Evolutionary conservation across 106 monocot species (phyloP).

Genomic region (Dendrobium huoshanense): DNA sequence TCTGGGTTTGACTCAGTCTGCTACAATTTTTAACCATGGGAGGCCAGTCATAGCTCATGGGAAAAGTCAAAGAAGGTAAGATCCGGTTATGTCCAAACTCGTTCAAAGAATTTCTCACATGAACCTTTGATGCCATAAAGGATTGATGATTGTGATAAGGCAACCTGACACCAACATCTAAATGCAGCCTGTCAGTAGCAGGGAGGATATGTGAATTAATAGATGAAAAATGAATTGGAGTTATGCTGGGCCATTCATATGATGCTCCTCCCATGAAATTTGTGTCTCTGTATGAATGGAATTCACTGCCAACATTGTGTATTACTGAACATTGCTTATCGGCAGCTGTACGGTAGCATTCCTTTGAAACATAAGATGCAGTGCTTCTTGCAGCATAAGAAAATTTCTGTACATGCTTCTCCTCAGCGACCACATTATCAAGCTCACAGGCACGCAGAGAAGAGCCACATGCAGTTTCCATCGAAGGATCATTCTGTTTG

Average conservation of each 20-base stretch:
- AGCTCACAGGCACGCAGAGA: background rate
- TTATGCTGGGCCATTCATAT: conserved; percentile 58
- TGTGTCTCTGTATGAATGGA: conserved; percentile 9
- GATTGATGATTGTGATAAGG: conserved; percentile 41
- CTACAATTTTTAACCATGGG: conserved; percentile 60
- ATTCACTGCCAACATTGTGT: conserved; percentile 15
- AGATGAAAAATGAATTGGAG: conserved; percentile 34
- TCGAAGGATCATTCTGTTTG: conserved; percentile 3
- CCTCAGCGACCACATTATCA: background rate
- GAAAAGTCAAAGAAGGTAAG: conserved; percentile 43
- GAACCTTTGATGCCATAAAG: conserved; percentile 40
- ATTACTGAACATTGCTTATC: conserved; percentile 14
- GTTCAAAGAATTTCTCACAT: conserved; percentile 26
- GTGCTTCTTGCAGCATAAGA: background rate
- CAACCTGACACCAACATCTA: conserved; percentile 66
- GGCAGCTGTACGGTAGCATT: background rate
- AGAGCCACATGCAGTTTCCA: background rate
- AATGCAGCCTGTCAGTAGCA: conserved; percentile 66
- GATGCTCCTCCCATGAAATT: conserved; percentile 27
- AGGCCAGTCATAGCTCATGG: conserved; percentile 88
- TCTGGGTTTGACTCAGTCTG: conserved; percentile 39
- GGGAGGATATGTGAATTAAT: conserved; percentile 42
- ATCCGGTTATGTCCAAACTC: conserved; percentile 38
- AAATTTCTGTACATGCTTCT: conserved; percentile 1
- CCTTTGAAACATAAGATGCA: conserved; percentile 10